phyloP scores from a whole-genome alignment of 1,139 yeast genomes.

The Candida pseudoviswanathii region DNA sequence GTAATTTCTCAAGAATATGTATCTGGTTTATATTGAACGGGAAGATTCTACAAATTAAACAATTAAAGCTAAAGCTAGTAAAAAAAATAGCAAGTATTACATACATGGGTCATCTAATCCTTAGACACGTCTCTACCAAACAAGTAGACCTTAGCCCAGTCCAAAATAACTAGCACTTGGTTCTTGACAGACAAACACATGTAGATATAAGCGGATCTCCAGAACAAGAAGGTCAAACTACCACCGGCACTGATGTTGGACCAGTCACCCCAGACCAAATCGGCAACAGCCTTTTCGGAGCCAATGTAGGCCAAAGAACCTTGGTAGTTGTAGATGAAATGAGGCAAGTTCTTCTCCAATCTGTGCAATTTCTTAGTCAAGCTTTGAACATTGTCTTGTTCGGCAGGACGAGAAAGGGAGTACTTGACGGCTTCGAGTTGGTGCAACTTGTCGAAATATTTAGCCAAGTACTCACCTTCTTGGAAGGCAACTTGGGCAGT shows the following conservation, averaged over 20 bases:
- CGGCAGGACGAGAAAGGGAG: conserved; percentile 28
- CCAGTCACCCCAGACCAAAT: conserved; percentile 85
- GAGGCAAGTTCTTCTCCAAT: conserved; percentile 51
- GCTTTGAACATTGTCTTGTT: conserved; percentile 40
- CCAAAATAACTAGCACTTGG: conserved; percentile 80
- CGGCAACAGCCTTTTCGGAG: conserved; percentile 91
- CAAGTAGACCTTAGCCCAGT: conserved; percentile 84
- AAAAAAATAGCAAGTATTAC: not conserved
- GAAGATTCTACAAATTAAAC: not conserved
- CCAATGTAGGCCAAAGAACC: conserved; percentile 86
- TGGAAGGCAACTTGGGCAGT: conserved; percentile 98
- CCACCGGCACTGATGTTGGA: conserved; percentile 84
- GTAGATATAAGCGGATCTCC: conserved; percentile 92
- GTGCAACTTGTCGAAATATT: conserved; percentile 67
- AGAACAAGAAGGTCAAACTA: conserved; percentile 81
- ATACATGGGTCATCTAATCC: conserved; percentile 32
- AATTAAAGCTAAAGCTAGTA: not conserved
- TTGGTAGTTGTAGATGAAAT: conserved; percentile 64
- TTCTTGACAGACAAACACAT: conserved; percentile 91
- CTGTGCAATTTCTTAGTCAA: conserved; percentile 42
- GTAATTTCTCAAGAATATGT: not conserved
- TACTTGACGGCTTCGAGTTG: conserved; percentile 63
- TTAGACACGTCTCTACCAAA: conserved; percentile 86
- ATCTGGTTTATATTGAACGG: no score
- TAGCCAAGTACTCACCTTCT: conserved; percentile 83